Base-by-base conservation (phyloP, 495 filamentous ascomycete genomes). In the Penicillium steckii region DNA sequence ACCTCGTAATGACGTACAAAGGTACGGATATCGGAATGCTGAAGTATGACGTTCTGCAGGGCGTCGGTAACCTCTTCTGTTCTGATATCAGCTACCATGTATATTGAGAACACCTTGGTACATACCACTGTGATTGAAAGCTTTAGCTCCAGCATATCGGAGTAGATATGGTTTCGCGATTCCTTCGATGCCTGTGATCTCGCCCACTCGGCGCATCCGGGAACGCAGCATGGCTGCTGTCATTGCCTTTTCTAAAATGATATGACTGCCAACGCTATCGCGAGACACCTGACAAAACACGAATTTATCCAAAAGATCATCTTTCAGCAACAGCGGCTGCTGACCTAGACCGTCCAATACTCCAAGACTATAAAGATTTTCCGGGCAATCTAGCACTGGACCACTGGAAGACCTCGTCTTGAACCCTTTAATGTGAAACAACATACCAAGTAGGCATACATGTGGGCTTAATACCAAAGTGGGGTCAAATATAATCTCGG, bases 41-140 rank as follows among this genome's bases (percentile, higher is more conserved):
- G 55, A 18, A 73, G 51, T 38, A 73, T 75, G 4, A 73, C 52
- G 44, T 74, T 74, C 61, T 75, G 62, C 22, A 74, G 27, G 27
- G 64, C 53, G 53, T 71, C n/a, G n/a, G n/a, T n/a, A n/a, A n/a
- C n/a, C n/a, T n/a, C n/a, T n/a, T n/a, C n/a, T n/a, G n/a, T n/a
- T n/a, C n/a, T n/a, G n/a, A n/a, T n/a, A n/a, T n/a, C n/a, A n/a
- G n/a, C n/a, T n/a, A n/a, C n/a, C n/a, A n/a, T n/a, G n/a, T n/a
- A n/a, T n/a, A n/a, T n/a, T n/a, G n/a, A n/a, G n/a, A n/a, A n/a
- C n/a, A n/a, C n/a, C n/a, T 66, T n/a, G 61, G 67, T 40, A 75
- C 56, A 26, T 74, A 64, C 58, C 38, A 33, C 66, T 71, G 44
- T 69, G 42, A 53, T 74, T 68, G 22, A 73, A 73, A 18, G 57